Evolutionary conservation across 177 flowering plant genomes (phyloP), one percentile per base, ranked within the genome.

Genomic region (Vitis hybrid): DNA sequence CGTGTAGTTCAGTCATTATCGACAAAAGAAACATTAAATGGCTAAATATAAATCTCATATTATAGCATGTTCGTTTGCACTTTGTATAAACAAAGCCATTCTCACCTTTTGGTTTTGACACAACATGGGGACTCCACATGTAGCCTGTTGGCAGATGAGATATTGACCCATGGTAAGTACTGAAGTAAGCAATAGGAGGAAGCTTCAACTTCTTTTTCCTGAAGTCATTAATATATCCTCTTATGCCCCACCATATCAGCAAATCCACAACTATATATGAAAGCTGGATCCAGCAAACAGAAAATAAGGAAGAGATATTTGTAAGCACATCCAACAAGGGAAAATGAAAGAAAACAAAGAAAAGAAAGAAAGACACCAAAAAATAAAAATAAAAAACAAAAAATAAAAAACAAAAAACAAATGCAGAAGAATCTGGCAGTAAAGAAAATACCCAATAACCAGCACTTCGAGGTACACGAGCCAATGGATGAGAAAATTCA

Each of bases 51-150:
- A 46, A 50, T 8, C 19, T 9, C 4, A 66, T 55, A 66, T 19
- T 35, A 35, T 35, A 35, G 46, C 46, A 35, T 35, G 46, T 35
- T 35, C 6, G 46, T 35, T 35, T 35, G 58, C 27, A 13, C 27
- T 16, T 6, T 2, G n/a, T 10, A 48, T 4, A 52, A 30, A 51
- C n/a, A 46, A 40, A 48, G 30, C 11, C 54, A 35, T 54, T 15
- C 81, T 75, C 79, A 93, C 99, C 99, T 55, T 65, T 83, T 70
- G 99, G 99, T 76, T 93, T 95, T 30, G 97, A 87, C 71, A 95
- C 97, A 73, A 95, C 79, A 81, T 87, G 90, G 14, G 96, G 86
- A 77, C 99, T 95, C 99, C 99, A 95, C 94, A 95, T 85, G 72
- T 93, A 95, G 68, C 91, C 98, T 6, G 91, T 91, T 62, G 99